Evolutionary conservation across 495 filamentous ascomycete genomes (phyloP).

Genomic region (Penicillium bialowiezense): DNA sequence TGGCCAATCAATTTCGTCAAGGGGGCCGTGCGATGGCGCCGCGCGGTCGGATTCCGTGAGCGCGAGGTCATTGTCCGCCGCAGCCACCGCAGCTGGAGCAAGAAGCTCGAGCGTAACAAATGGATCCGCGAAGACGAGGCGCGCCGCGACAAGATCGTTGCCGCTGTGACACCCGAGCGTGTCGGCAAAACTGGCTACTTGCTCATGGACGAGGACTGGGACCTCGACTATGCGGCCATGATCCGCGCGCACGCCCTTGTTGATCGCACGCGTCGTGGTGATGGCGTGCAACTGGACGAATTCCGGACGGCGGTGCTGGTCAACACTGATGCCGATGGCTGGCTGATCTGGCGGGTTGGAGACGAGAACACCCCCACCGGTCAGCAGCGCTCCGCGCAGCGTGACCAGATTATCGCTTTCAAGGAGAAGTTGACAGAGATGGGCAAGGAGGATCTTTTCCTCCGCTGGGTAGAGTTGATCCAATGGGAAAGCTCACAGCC

Average conservation of each 20-base stretch:
- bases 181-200: conserved; percentile 75
- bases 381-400: conserved; percentile 36
- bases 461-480: conserved; percentile 79
- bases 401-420: conserved; percentile 66
- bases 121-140: conserved; percentile 48
- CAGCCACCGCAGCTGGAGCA: conserved; percentile 46
- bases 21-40: conserved; percentile 66
- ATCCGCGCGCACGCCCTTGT: conserved; percentile 62
- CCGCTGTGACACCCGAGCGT: conserved; percentile 61
- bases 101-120: conserved; percentile 36
- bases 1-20: conserved; percentile 75
- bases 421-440: conserved; percentile 65
- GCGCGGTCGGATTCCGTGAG: conserved; percentile 63
- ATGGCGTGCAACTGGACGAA: conserved; percentile 44
- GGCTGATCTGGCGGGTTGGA: conserved; percentile 57
- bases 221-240: conserved; percentile 78
- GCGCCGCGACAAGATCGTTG: conserved; percentile 49
- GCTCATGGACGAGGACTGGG: conserved; percentile 75
- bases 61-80: conserved; percentile 73
- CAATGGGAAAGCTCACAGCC: conserved; percentile 75
- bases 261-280: conserved; percentile 43
- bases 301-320: conserved; percentile 67
- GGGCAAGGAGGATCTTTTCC: conserved; percentile 83
- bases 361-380: conserved; percentile 55
- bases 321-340: conserved; percentile 60